Evolutionary conservation across 2,329 filamentous ascomycete species (phyloP).

Genomic region (Coniochaeta sp.): DNA sequence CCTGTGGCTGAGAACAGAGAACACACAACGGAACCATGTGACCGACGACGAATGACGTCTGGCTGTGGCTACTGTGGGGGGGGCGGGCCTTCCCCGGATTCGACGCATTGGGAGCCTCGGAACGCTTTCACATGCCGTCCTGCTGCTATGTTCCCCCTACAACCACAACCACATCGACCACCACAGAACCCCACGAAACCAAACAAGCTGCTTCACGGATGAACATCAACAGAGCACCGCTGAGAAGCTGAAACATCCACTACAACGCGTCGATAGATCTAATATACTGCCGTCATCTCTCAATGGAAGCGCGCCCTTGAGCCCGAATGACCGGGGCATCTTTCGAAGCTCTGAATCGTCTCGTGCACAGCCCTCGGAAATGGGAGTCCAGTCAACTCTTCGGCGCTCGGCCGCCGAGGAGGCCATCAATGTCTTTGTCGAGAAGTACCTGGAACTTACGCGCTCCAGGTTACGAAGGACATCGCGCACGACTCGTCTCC

Average conservation of each 20-base stretch:
- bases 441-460: conserved; percentile 49
- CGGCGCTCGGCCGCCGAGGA: conserved; percentile 58
- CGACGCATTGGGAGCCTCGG: conserved; percentile 1
- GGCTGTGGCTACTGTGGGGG: neutral
- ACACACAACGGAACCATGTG: neutral
- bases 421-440: conserved; percentile 56
- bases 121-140: conserved; percentile 2
- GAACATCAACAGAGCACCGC: neutral
- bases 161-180: too few relatives aligned
- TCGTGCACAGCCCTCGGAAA: conserved; percentile 29
- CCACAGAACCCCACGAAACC: neutral
- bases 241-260: neutral
- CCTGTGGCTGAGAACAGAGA: neutral
- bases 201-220: neutral
- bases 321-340: conserved; percentile 9
- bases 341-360: conserved; percentile 1
- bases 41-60: neutral
- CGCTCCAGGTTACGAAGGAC: conserved; percentile 52
- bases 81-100: neutral
- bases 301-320: conserved; percentile 10
- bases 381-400: conserved; percentile 86
- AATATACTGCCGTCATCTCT: conserved; percentile 5
- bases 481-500: conserved; percentile 63
- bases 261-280: neutral
- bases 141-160: too few relatives aligned